These are phyloP conservation scores for Tillandsia fasciculata DNA, from an alignment of 176 grass and related monocot species.

Conservation along the genomic window DNA sequence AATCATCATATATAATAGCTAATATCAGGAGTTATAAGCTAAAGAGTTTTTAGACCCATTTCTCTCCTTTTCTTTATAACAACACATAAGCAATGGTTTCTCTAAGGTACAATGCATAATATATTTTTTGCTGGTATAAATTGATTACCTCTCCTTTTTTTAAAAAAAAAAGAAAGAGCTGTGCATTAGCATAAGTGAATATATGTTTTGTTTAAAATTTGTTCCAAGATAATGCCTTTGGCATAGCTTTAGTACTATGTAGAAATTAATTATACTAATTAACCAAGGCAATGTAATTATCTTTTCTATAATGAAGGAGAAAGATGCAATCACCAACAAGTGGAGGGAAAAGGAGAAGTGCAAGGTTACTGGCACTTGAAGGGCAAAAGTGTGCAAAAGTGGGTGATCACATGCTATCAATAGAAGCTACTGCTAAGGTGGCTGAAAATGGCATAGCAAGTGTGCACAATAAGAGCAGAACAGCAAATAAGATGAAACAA, in stretches of 20 bases:
- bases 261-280: not conserved
- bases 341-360: conserved; percentile 58
- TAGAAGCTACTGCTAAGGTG: conserved; percentile 30
- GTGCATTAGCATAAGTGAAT: not conserved
- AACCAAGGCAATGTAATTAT: not conserved
- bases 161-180: not conserved
- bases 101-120: not conserved
- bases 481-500: conserved; percentile 33
- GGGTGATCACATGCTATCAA: not conserved
- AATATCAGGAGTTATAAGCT: not conserved
- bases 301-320: conserved; percentile 1
- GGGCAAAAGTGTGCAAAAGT: conserved; percentile 41
- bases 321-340: not conserved
- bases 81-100: not conserved
- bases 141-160: not conserved
- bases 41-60: not conserved
- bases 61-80: not conserved
- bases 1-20: not conserved
- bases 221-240: too few relatives aligned
- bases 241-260: too few relatives aligned
- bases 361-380: conserved; percentile 46
- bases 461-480: conserved; percentile 15
- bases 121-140: not conserved
- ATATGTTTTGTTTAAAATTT: too few relatives aligned
- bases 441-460: conserved; percentile 28